These are phyloP conservation scores for Myxozyma geophila DNA, from an alignment of 805 yeast species.

Conservation along the genomic window DNA sequence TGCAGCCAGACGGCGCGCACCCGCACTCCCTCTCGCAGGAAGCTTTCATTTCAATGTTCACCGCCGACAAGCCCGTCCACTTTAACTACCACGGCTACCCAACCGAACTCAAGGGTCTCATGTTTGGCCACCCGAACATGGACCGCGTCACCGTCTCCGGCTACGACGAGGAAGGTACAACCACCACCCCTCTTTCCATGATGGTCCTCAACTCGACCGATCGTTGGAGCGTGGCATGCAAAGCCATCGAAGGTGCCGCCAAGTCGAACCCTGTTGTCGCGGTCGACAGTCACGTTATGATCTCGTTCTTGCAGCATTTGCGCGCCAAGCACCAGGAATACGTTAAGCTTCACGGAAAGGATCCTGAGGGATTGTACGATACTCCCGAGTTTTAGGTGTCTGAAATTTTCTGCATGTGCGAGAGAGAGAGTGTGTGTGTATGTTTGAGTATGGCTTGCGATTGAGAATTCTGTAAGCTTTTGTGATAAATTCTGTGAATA, in stretches of 20 bases:
- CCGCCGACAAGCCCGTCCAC: conserved; percentile 35
- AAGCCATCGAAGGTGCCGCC: conserved; percentile 33
- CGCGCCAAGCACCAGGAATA: conserved; percentile 33
- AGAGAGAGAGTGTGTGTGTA: too few species aligned
- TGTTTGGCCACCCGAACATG: conserved; percentile 31
- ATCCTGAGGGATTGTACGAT: conserved; percentile 34
- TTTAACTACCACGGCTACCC: conserved; percentile 38
- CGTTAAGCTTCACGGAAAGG: conserved; percentile 27
- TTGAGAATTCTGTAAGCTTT: too few species aligned
- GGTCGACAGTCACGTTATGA: conserved; percentile 23
- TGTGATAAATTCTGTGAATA: too few species aligned
- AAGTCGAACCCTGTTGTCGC: conserved; percentile 26
- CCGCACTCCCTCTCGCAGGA: conserved; percentile 32
- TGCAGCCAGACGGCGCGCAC: conserved; percentile 29
- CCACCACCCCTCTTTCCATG: conserved; percentile 37
- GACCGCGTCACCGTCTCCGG: conserved; percentile 33
- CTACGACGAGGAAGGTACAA: conserved; percentile 38
- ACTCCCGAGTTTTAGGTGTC: conserved; percentile 32
- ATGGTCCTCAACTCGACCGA: conserved; percentile 36
- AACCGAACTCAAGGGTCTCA: conserved; percentile 34
- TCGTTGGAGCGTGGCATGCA: conserved; percentile 32
- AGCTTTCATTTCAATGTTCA: conserved; percentile 32
- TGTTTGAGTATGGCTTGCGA: too few species aligned
- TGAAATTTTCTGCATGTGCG: background rate
- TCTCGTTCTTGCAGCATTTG: conserved; percentile 28